phyloP scores from a whole-genome alignment of 306 rosid species.

The Glycine tomentella region DNA sequence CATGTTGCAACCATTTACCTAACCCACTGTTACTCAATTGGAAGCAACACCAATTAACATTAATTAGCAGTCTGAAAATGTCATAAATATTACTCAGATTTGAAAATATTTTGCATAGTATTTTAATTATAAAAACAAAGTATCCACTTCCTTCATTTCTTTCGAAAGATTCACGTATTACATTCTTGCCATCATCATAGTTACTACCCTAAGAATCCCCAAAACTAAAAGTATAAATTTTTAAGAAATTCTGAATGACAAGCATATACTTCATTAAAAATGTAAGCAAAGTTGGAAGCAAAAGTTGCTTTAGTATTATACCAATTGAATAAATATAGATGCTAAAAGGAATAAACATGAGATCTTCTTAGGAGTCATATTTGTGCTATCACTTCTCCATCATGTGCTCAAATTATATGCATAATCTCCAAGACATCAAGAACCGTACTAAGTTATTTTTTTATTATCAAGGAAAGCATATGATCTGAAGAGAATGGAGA shows the following conservation, averaged over 20 bases:
- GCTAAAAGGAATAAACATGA: neutral
- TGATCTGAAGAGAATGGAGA: conserved; percentile 29
- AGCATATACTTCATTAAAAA: no score
- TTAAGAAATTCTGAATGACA: neutral
- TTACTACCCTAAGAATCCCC: neutral
- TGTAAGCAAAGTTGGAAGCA: no score
- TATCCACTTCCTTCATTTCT: neutral
- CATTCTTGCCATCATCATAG: neutral
- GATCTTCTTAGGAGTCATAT: neutral
- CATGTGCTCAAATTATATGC: conserved; percentile 39
- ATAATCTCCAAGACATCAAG: neutral
- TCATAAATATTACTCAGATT: neutral
- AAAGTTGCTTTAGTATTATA: neutral
- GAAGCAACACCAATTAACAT: no score
- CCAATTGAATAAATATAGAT: neutral
- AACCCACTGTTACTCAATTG: no score
- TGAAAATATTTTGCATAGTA: neutral
- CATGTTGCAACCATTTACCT: no score
- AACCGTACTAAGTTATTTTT: neutral
- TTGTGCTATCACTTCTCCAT: neutral
- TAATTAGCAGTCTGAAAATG: no score
- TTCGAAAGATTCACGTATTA: neutral
- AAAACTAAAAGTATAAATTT: no score
- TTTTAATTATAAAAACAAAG: no score
- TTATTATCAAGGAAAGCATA: neutral